phyloP scores from a whole-genome alignment of 2,329 filamentous ascomycete species.

The Sporothrix schenckii region DNA sequence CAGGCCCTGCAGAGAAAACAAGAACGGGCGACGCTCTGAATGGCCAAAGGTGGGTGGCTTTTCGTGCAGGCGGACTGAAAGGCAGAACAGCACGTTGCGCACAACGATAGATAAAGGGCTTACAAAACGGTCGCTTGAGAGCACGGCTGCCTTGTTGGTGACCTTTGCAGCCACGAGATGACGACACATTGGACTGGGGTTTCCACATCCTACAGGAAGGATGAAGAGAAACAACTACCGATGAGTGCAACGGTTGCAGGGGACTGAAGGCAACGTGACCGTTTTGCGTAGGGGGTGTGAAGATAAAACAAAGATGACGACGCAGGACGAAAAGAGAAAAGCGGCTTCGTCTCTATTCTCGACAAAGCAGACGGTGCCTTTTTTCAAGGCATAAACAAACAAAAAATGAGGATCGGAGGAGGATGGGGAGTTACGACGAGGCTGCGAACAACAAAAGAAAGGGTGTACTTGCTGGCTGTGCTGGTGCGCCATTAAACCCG shows the following conservation, averaged over 20 bases:
- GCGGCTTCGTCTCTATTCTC: background rate
- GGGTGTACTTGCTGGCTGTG: background rate
- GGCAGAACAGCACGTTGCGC: background rate
- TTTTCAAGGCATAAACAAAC: background rate
- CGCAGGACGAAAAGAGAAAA: background rate
- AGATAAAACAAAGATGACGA: background rate
- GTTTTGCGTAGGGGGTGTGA: background rate
- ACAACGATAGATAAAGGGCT: background rate
- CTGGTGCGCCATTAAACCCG: slow-evolving; percentile 13
- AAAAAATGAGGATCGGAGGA: background rate
- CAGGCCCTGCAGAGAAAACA: background rate
- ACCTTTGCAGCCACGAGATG: background rate
- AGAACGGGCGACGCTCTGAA: background rate
- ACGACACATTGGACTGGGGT: background rate
- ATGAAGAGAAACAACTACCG: background rate
- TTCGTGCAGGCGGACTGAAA: background rate
- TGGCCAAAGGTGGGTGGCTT: background rate
- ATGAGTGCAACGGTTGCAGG: background rate
- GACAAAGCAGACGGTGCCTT: background rate
- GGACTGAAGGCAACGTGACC: background rate
- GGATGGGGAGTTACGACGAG: slow-evolving; percentile 4
- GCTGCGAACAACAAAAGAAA: background rate
- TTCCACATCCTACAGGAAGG: background rate
- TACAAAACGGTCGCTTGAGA: background rate
- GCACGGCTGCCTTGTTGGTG: background rate